phyloP scores from a whole-genome alignment of 768 basidiomycete genomes.

The Bullera alba region DNA sequence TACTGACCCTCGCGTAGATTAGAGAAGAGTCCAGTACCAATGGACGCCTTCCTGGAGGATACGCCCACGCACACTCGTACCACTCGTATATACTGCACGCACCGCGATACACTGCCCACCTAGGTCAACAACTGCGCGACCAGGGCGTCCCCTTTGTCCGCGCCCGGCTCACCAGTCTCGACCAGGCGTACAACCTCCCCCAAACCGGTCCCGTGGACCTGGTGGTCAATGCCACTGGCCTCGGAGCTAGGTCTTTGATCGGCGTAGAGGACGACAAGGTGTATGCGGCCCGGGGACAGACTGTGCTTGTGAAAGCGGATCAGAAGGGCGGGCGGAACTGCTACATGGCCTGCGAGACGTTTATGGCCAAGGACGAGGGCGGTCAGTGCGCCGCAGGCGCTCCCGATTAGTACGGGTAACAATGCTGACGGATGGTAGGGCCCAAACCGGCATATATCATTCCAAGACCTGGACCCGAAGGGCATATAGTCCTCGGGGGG shows the following conservation, averaged over 20 bases:
- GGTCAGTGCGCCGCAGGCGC: not conserved
- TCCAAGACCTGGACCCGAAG: constrained; percentile 52
- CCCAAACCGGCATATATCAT: constrained; percentile 55
- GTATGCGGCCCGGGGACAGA: constrained; percentile 76
- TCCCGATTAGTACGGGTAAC: not conserved
- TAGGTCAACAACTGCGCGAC: constrained; percentile 48
- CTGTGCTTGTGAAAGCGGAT: constrained; percentile 65
- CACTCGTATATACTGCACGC: constrained; percentile 54
- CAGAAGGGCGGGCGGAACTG: constrained; percentile 53
- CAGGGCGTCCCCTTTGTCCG: constrained; percentile 51
- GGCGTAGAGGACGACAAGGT: constrained; percentile 72
- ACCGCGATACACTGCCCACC: constrained; percentile 52
- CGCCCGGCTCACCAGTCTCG: constrained; percentile 49
- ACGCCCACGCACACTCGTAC: constrained; percentile 37
- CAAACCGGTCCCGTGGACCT: constrained; percentile 45
- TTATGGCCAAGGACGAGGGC: too few relatives aligned
- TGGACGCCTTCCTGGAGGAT: constrained; percentile 9
- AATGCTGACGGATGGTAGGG: not conserved
- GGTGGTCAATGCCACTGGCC: constrained; percentile 57
- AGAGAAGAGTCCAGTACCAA: too few relatives aligned
- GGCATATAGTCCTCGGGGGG: constrained; percentile 56
- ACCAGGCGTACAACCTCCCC: constrained; percentile 50
- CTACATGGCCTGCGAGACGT: constrained; percentile 34
- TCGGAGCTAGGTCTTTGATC: constrained; percentile 63
- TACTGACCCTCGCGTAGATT: too few relatives aligned